These are phyloP conservation scores for Nicotiana paniculata DNA, from an alignment of 257 asterid genomes.

Conservation along the genomic window DNA sequence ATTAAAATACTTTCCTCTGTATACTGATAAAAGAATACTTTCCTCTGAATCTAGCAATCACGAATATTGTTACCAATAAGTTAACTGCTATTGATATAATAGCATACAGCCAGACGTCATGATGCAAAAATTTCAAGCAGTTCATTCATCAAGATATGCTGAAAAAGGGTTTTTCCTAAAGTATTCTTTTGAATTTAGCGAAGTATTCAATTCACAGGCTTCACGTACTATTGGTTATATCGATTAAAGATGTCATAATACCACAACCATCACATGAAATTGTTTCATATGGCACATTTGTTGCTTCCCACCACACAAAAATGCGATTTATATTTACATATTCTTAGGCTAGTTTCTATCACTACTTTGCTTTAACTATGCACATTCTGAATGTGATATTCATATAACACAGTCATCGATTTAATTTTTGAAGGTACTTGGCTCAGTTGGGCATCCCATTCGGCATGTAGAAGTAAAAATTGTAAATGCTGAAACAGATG, in stretches of 20 bases:
- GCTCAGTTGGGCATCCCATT: conserved; percentile 81
- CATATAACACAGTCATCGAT: conserved; percentile 18
- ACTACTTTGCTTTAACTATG: neutral
- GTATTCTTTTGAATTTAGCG: neutral
- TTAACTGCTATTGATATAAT: neutral
- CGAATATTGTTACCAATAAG: neutral
- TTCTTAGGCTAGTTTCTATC: neutral
- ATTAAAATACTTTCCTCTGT: no score
- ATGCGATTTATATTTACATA: neutral
- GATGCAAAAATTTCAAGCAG: neutral
- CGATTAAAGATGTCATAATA: neutral
- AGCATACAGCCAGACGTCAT: neutral
- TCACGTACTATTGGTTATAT: neutral
- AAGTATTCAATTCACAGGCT: neutral
- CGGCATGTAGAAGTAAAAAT: conserved; percentile 61
- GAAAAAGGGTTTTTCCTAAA: neutral
- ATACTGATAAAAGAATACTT: no score
- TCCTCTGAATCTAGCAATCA: neutral
- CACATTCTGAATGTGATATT: conserved; percentile 12
- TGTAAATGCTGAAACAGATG: conserved; percentile 71
- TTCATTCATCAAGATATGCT: neutral
- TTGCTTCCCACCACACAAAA: neutral
- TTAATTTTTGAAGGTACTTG: conserved; percentile 67
- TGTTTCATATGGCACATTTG: neutral
- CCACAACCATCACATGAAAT: neutral